A percentile compares a stretch with the other conserved stretches of the same genome.
Evolutionary conservation across 352 stramenopile species (phyloP).

Genomic region (Phytophthora capsici): DNA sequence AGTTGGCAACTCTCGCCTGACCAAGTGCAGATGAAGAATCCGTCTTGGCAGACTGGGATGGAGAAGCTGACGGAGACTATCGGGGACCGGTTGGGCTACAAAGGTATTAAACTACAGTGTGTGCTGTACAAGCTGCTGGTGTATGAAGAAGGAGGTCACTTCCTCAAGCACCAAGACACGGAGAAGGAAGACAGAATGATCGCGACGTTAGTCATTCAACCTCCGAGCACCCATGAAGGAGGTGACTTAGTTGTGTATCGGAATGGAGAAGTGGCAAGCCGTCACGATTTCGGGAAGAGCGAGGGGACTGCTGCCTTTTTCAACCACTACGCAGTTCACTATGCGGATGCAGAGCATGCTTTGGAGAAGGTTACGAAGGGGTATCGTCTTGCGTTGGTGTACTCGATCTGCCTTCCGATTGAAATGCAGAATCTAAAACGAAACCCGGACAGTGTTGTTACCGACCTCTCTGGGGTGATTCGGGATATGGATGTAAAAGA

Average conservation of each 20-base stretch:
- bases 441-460: slow-evolving; percentile 23
- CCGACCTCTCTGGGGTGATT: neutral
- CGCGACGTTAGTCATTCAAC: slow-evolving; percentile 52
- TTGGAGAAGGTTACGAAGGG: slow-evolving; percentile 28
- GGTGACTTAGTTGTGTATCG: slow-evolving; percentile 35
- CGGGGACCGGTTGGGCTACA: slow-evolving; percentile 19
- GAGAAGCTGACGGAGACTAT: slow-evolving; percentile 5
- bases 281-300: slow-evolving; percentile 32
- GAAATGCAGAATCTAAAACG: slow-evolving; percentile 15
- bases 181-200: slow-evolving; percentile 67
- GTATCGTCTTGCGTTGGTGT: slow-evolving; percentile 31
- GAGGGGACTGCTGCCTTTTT: slow-evolving; percentile 14
- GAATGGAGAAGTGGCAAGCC: neutral
- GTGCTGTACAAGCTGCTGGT: slow-evolving; percentile 60
- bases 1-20: slow-evolving; percentile 28
- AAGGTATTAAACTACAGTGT: slow-evolving; percentile 20
- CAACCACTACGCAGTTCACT: slow-evolving; percentile 32
- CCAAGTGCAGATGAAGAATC: slow-evolving; percentile 22
- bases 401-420: slow-evolving; percentile 32
- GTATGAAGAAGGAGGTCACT: slow-evolving; percentile 52
- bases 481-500: slow-evolving; percentile 18
- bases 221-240: slow-evolving; percentile 31
- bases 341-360: slow-evolving; percentile 32
- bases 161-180: slow-evolving; percentile 53
- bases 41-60: slow-evolving; percentile 2